A percentile compares a stretch with the other conserved stretches of the same genome.
Evolutionary conservation across 345 rosid genomes (phyloP).

Genomic region (Populus pruinosa): DNA sequence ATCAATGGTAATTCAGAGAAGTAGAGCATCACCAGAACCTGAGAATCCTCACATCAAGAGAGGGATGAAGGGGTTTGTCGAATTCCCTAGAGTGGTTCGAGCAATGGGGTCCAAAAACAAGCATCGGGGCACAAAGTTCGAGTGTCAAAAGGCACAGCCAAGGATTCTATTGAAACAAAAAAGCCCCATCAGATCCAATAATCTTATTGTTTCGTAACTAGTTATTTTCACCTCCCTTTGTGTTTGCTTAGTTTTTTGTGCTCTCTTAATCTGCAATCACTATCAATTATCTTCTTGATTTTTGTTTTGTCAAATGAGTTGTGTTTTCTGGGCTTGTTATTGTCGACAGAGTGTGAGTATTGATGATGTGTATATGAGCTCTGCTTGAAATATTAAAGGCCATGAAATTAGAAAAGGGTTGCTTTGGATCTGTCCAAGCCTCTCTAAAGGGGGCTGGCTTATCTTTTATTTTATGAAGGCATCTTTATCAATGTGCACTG

Average conservation of each 20-base stretch:
- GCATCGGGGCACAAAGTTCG: conserved; percentile 77
- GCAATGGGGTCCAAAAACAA: conserved; percentile 60
- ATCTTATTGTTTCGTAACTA: conserved; percentile 31
- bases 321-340: neutral
- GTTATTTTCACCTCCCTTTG: neutral
- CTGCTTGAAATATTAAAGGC: neutral
- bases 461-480: neutral
- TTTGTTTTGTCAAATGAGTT: conserved; percentile 14
- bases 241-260: conserved; percentile 6
- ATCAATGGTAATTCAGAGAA: conserved; percentile 25
- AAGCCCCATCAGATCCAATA: conserved; percentile 41
- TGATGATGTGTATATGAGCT: neutral
- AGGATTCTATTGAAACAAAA: conserved; percentile 71
- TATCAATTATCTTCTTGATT: conserved; percentile 1
- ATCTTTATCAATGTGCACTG: neutral
- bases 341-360: conserved; percentile 6
- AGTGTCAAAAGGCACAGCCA: conserved; percentile 76
- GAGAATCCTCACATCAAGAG: conserved; percentile 85
- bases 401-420: conserved; percentile 9
- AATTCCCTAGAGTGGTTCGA: conserved; percentile 71
- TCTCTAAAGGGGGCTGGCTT: neutral
- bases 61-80: conserved; percentile 87
- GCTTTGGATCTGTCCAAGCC: conserved; percentile 14
- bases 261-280: neutral
- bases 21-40: conserved; percentile 39